These are phyloP conservation scores for Marasmius sp. DNA, from an alignment of 1,284 basidiomycete species.

Conservation along the genomic window DNA sequence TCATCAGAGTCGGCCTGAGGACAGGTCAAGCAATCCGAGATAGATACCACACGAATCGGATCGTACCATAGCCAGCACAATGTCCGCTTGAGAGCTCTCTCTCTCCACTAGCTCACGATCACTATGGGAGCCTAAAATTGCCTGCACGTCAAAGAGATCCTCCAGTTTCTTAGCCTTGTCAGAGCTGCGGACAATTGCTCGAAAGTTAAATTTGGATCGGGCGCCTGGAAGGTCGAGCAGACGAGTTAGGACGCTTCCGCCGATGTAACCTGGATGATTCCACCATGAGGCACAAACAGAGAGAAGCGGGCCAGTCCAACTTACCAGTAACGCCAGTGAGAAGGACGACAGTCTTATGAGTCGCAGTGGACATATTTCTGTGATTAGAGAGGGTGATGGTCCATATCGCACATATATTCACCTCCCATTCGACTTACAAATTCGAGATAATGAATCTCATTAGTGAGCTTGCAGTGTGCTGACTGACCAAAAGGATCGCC, in stretches of 20 bases:
- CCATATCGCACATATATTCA: no score
- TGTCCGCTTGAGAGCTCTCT: conserved; percentile 21
- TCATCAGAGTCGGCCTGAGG: conserved; percentile 21
- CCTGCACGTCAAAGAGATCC: conserved; percentile 24
- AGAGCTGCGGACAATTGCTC: conserved; percentile 20
- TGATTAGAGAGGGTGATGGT: no score
- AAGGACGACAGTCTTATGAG: background rate
- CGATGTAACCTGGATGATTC: conserved; percentile 27
- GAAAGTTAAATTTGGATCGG: conserved; percentile 18
- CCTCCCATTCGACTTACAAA: no score
- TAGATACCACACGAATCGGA: background rate
- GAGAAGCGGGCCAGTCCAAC: background rate
- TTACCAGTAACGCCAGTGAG: background rate
- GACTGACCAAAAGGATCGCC: no score
- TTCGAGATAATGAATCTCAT: no score
- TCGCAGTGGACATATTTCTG: no score
- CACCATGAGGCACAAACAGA: background rate
- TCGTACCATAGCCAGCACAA: background rate
- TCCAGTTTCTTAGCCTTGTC: conserved; percentile 28
- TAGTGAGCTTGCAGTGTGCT: no score
- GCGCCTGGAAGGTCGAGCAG: conserved; percentile 22
- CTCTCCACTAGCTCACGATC: conserved; percentile 30
- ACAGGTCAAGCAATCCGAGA: background rate
- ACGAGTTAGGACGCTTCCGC: conserved; percentile 26
- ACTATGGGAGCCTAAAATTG: conserved; percentile 31